Conservation (phyloP, 352 stramenopile species). For the Phytopythium cucurbitacearum region DNA sequence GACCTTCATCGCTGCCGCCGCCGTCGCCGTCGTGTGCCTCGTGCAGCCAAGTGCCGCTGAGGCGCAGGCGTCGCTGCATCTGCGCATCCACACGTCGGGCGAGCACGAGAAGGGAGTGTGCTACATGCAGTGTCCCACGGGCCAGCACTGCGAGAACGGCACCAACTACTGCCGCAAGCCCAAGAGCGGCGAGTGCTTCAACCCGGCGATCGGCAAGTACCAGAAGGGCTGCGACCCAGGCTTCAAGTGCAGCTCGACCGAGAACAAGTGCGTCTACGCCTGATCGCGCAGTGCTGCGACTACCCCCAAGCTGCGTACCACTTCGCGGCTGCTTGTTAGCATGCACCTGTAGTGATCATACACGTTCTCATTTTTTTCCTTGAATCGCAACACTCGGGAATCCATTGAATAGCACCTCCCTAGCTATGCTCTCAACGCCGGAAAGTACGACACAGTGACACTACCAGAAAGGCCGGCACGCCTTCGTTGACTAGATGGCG, state of each 20-base stretch:
- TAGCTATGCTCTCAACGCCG: no score
- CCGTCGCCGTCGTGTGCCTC: conserved; percentile 1
- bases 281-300: conserved; percentile 5
- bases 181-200: conserved; percentile 24
- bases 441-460: no score
- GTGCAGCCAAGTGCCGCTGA: conserved; percentile 19
- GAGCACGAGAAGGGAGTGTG: conserved; percentile 10
- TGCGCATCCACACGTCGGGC: conserved; percentile 15
- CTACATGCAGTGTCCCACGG: conserved; percentile 13
- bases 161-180: conserved; percentile 16
- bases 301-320: no score
- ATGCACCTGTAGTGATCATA: no score
- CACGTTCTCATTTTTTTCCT: no score
- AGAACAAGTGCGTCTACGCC: conserved; percentile 22
- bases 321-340: no score
- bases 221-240: conserved; percentile 18
- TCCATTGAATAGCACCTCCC: no score
- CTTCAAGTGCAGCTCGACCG: conserved; percentile 12
- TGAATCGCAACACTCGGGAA: no score
- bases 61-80: conserved; percentile 15
- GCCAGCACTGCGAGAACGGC: conserved; percentile 32
- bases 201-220: conserved; percentile 18
- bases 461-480: no score
- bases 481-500: no score
- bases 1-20: background rate